Evolutionary conservation across 2,329 filamentous ascomycete species (phyloP).

Genomic region (Fusarium beomiforme): DNA sequence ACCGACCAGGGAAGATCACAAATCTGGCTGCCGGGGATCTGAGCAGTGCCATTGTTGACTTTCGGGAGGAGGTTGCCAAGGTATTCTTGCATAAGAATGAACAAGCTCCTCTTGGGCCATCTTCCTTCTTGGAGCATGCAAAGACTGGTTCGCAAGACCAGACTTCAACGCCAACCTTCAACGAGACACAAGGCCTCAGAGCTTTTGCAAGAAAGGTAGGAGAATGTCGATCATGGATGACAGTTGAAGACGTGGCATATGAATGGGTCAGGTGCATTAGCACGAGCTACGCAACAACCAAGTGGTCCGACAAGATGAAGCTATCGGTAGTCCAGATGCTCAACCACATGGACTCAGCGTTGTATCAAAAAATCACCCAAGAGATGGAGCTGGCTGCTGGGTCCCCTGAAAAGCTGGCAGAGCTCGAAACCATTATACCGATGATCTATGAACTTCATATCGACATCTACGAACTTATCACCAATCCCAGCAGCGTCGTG

Average conservation of each 20-base stretch:
- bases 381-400: conserved; percentile 51
- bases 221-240: conserved; percentile 56
- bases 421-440: conserved; percentile 59
- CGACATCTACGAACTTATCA: conserved; percentile 68
- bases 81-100: conserved; percentile 65
- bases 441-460: conserved; percentile 71
- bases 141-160: conserved; percentile 64
- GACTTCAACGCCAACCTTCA: conserved; percentile 58
- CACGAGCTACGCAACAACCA: conserved; percentile 60
- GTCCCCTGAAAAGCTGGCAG: conserved; percentile 41
- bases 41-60: conserved; percentile 58
- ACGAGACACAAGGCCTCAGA: conserved; percentile 62
- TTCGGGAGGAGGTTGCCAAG: conserved; percentile 64
- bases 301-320: conserved; percentile 70
- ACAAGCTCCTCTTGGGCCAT: conserved; percentile 62
- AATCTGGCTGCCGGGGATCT: conserved; percentile 61
- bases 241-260: conserved; percentile 66
- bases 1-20: conserved; percentile 60
- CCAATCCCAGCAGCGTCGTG: conserved; percentile 65
- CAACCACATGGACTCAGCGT: conserved; percentile 61
- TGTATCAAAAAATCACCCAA: conserved; percentile 58
- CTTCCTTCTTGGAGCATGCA: conserved; percentile 71
- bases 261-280: conserved; percentile 66
- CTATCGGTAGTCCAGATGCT: conserved; percentile 66
- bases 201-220: conserved; percentile 62